These are phyloP conservation scores for Saccharomycopsis phalli DNA, from an alignment of 1,139 yeast genomes.

Conservation along the genomic window DNA sequence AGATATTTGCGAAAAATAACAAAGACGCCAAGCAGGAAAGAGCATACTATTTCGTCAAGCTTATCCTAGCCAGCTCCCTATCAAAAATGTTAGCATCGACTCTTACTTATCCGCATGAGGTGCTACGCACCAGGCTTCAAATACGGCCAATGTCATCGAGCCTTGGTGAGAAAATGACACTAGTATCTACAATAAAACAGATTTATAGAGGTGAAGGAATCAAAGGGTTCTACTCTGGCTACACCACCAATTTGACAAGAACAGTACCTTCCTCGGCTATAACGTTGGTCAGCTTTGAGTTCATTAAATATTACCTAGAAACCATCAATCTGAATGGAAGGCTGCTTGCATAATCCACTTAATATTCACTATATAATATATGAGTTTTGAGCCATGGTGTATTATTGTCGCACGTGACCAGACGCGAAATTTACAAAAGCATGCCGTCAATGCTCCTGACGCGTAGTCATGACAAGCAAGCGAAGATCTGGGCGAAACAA, in stretches of 20 bases:
- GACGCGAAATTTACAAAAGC: no score
- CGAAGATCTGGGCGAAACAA: no score
- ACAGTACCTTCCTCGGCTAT: constrained; percentile 96
- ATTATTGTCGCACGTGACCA: no score
- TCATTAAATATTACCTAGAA: constrained; percentile 55
- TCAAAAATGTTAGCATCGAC: constrained; percentile 88
- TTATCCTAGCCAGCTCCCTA: constrained; percentile 65
- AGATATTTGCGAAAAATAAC: constrained; percentile 23
- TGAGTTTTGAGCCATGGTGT: no score
- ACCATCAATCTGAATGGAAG: constrained; percentile 9
- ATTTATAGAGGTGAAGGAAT: constrained; percentile 68
- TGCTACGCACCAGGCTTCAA: constrained; percentile 86
- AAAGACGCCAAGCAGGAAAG: constrained; percentile 24
- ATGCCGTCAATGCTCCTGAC: no score
- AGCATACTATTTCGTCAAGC: constrained; percentile 31
- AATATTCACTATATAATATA: no score
- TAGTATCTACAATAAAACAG: constrained; percentile 38
- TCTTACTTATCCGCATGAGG: constrained; percentile 93
- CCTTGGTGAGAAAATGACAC: constrained; percentile 24
- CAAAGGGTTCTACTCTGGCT: constrained; percentile 83
- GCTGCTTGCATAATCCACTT: background rate
- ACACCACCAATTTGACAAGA: constrained; percentile 73
- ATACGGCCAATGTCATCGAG: constrained; percentile 29
- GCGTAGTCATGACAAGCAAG: no score
- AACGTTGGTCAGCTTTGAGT: constrained; percentile 88